Base-by-base conservation (phyloP, 1,284 basidiomycete species). In the Crepidotus sp. region DNA sequence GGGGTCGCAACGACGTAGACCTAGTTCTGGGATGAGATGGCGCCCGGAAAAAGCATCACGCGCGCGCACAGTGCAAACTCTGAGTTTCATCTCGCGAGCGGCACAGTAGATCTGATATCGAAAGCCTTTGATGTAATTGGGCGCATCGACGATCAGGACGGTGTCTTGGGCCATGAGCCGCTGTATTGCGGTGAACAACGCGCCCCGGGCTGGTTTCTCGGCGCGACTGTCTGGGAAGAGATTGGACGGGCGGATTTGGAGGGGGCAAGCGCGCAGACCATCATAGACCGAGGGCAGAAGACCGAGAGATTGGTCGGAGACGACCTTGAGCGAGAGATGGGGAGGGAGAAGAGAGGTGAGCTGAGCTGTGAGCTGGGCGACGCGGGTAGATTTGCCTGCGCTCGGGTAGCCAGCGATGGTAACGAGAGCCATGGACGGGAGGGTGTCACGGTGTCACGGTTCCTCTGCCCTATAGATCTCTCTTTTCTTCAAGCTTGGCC, bases 101-200 rank as follows among this genome's bases (percentile, higher is more conserved):
- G 90, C 89, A 59, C 94, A 98, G 65, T 97, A 97, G 66, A 98
- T 83, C 65, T 98, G 95, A 63, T 98, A 98, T 29, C 95, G 78
- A 59, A 93, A 97, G 6, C 90, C 85, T 61, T 98, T 98, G 73
- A 98, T 98, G 63, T 98, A 97, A 59, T 97, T 95, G 53, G 89
- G 77, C 6, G 83, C 80, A 56, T 98, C 95, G 45, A 94, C 76
- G 52, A 98, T 87, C 40, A 95, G 74, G 55, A 97, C 79, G 0
- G 79, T 85, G 54, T 86, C 80, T 25, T 67, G 64, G 17, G 73
- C 73, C 52, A 98, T 71, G 21, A 77, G 71, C 13, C 95, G 75
- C 53, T 85, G 89, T 36, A 93, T 74, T 0, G 86, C 80, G 0
- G 92, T 83, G 59, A 96, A 90, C n/a, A 96, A 73, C 3, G 86